These are phyloP conservation scores for Arthrinium phaeospermum DNA, from an alignment of 2,329 filamentous ascomycete genomes.

Conservation along the genomic window DNA sequence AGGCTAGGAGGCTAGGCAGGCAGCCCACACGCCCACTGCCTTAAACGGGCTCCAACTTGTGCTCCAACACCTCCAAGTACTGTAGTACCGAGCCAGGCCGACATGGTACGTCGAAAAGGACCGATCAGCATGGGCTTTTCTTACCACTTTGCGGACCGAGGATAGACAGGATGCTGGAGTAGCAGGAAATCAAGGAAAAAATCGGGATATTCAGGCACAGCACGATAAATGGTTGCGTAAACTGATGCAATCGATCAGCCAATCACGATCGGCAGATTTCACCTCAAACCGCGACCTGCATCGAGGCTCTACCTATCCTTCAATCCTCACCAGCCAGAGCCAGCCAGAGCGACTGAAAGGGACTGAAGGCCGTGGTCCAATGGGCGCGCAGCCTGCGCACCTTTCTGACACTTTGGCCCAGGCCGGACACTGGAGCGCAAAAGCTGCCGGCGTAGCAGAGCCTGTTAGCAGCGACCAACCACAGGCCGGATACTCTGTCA, in stretches of 20 bases:
- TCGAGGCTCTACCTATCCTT: background rate
- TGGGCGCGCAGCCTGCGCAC: background rate
- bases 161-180: background rate
- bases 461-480: background rate
- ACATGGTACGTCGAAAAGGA: slow-evolving; percentile 28
- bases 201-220: slow-evolving; percentile 13
- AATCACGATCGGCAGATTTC: background rate
- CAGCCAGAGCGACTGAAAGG: background rate
- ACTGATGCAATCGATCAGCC: background rate
- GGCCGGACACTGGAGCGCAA: background rate
- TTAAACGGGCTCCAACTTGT: background rate
- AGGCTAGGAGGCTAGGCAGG: background rate
- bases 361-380: background rate
- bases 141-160: slow-evolving; percentile 11
- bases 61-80: background rate
- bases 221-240: background rate
- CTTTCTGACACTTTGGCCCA: background rate
- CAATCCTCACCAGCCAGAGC: background rate
- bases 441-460: background rate
- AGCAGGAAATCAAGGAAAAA: background rate
- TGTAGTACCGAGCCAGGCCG: slow-evolving; percentile 30
- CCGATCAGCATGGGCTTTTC: slow-evolving; percentile 25
- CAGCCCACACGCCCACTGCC: background rate
- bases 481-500: background rate
- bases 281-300: background rate